Evolutionary conservation across 2,329 filamentous ascomycete species (phyloP).

Genomic region (Monilinia aucupariae): DNA sequence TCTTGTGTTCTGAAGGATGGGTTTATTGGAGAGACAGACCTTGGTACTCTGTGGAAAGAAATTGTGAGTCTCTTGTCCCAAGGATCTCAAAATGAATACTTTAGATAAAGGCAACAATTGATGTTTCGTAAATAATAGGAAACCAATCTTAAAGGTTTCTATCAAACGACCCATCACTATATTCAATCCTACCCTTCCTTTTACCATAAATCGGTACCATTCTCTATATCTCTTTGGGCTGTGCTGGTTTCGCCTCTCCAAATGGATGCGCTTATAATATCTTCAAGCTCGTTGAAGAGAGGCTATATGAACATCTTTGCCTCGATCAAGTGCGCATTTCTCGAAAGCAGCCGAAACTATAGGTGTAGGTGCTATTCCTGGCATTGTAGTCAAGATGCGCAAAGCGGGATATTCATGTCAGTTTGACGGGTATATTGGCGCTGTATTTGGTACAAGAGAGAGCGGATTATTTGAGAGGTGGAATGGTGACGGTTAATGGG

Average conservation of each 20-base stretch:
- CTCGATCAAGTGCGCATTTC: constrained; percentile 36
- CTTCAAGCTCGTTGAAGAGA: constrained; percentile 3
- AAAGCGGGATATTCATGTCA: constrained; percentile 43
- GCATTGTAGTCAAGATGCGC: constrained; percentile 44
- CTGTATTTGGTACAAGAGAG: constrained; percentile 32
- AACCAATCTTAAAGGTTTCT: constrained; percentile 10
- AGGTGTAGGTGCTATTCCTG: constrained; percentile 43
- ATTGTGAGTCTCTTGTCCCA: neutral
- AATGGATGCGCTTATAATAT: neutral
- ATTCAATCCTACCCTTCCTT: neutral
- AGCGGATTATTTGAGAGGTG: constrained; percentile 34
- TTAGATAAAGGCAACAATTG: neutral
- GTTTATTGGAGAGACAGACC: neutral
- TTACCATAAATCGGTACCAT: neutral
- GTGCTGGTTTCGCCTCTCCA: neutral
- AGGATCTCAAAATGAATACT: fast-evolving
- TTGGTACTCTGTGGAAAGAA: neutral
- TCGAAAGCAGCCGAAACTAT: constrained; percentile 33
- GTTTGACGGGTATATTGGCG: constrained; percentile 34
- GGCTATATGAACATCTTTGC: constrained; percentile 12
- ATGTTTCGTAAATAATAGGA: neutral
- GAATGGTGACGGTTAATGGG: constrained; percentile 35
- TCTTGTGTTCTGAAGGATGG: constrained; percentile 38
- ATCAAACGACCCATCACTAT: constrained; percentile 10
- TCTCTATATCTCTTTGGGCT: neutral